phyloP scores from a whole-genome alignment of 345 rosid genomes.

The Luvunga scandens region DNA sequence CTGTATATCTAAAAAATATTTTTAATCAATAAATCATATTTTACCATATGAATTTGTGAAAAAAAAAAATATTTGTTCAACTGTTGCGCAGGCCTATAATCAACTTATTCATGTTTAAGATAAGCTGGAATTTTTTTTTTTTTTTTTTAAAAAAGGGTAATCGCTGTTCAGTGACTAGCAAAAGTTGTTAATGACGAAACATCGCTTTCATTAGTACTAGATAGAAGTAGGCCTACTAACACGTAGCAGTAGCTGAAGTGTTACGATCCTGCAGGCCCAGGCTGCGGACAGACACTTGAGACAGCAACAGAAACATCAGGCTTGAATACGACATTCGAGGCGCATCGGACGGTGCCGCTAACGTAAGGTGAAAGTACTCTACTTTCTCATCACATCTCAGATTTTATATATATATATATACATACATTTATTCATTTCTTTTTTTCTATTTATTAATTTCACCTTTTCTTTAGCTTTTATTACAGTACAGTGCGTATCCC shows the following conservation, averaged over 20 bases:
- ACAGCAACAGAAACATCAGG: constrained; percentile 2
- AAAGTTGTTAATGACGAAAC: no score
- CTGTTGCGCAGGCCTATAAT: no score
- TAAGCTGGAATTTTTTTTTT: no score
- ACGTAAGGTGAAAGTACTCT: constrained; percentile 4
- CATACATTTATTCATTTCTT: no score
- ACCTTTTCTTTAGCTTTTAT: neutral
- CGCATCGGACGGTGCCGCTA: constrained; percentile 24
- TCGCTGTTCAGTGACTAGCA: no score
- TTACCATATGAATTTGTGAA: no score
- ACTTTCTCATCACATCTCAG: neutral
- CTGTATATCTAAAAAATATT: no score
- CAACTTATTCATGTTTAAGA: no score
- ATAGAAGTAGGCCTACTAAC: neutral
- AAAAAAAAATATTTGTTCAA: no score
- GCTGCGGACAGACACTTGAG: neutral
- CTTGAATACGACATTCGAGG: constrained; percentile 23
- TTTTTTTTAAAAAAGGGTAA: no score
- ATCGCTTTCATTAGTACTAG: neutral
- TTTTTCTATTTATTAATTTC: neutral
- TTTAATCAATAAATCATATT: no score
- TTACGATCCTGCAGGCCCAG: neutral
- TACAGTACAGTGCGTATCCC: neutral
- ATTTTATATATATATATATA: no score
- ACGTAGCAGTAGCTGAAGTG: neutral